phyloP scores from a whole-genome alignment of 768 basidiomycete genomes.

The Mycena pura region DNA sequence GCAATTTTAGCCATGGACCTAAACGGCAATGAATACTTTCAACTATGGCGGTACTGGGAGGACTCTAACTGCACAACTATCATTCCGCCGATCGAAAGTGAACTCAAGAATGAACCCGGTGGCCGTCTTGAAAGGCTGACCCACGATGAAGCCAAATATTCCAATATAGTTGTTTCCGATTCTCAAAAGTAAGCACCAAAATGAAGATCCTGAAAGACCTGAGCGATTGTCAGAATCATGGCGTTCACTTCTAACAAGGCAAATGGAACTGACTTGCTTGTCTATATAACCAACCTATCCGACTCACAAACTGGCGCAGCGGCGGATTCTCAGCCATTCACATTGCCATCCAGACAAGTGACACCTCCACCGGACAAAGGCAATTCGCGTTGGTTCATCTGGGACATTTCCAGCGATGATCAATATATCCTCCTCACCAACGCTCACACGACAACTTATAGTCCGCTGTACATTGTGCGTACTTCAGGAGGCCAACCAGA shows the following conservation, averaged over 20 bases:
- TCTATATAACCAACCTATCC: constrained; percentile 40
- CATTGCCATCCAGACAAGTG: constrained; percentile 40
- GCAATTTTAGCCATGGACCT: constrained; percentile 48
- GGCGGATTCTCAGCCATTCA: constrained; percentile 35
- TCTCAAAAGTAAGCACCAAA: constrained; percentile 41
- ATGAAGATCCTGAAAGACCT: background rate
- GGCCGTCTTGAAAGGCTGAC: constrained; percentile 52
- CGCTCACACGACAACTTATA: constrained; percentile 34
- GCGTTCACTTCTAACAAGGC: constrained; percentile 50
- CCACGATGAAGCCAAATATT: constrained; percentile 44
- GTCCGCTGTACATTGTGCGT: constrained; percentile 40
- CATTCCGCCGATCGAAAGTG: constrained; percentile 43
- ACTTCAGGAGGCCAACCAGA: constrained; percentile 39
- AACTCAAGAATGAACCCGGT: constrained; percentile 47
- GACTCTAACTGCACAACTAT: constrained; percentile 32
- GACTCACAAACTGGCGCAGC: constrained; percentile 40
- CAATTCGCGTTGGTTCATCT: constrained; percentile 38
- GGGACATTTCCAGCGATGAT: constrained; percentile 46
- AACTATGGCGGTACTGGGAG: constrained; percentile 57
- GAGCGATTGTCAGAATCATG: constrained; percentile 36
- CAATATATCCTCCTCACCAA: constrained; percentile 42
- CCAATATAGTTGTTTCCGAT: constrained; percentile 35
- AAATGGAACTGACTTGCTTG: constrained; percentile 44
- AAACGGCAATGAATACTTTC: constrained; percentile 47
- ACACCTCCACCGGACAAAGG: constrained; percentile 39